Conservation (phyloP, 148 eudicot genomes). For the Chenopodium suecicum region DNA sequence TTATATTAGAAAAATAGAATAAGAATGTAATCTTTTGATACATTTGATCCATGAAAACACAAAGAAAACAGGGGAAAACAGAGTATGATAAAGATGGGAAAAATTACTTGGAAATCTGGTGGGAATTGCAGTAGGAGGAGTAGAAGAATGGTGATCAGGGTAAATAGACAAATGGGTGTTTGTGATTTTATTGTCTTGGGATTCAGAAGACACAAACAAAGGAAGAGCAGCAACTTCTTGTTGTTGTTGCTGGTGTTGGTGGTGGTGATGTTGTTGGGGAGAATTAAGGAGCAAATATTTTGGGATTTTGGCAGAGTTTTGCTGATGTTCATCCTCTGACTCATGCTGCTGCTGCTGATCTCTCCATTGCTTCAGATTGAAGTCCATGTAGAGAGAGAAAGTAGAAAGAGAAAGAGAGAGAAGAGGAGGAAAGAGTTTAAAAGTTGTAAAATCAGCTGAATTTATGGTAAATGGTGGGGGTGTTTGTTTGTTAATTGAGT, state of each 20-base stretch:
- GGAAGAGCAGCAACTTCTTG: constrained; percentile 48
- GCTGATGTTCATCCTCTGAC: constrained; percentile 47
- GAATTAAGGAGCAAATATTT: constrained; percentile 33
- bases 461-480: constrained; percentile 28
- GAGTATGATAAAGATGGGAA: neutral
- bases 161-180: constrained; percentile 31
- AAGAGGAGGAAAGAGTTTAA: constrained; percentile 18
- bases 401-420: constrained; percentile 23
- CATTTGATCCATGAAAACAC: neutral
- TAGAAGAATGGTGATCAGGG: constrained; percentile 33
- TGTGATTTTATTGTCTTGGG: constrained; percentile 30
- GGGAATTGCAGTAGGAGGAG: constrained; percentile 34
- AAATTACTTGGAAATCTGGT: constrained; percentile 47
- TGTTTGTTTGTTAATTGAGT: constrained; percentile 9
- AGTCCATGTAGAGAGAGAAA: constrained; percentile 49
- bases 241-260: constrained; percentile 19
- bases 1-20: too few relatives aligned
- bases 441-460: constrained; percentile 2
- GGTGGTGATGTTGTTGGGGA: constrained; percentile 27
- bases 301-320: constrained; percentile 50
- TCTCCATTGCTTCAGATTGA: constrained; percentile 82
- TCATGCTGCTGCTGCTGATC: constrained; percentile 35
- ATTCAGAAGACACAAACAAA: constrained; percentile 53
- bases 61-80: constrained; percentile 2
- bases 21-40: neutral